These are phyloP conservation scores for Glebionis coronaria DNA, from an alignment of 129 eudicot genomes.

Conservation along the genomic window DNA sequence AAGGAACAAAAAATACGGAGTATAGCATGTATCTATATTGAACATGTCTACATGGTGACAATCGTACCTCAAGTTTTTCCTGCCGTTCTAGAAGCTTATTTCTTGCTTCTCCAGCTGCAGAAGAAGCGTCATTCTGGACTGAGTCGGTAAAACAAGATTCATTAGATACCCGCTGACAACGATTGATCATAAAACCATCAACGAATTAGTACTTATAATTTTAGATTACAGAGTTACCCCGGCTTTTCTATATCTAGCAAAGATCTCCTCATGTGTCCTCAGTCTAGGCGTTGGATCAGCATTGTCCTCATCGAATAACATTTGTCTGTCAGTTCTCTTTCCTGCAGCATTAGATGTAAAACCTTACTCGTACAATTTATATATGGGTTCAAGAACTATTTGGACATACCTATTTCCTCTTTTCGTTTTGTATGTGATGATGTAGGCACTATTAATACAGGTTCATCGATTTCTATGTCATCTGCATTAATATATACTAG, in stretches of 20 bases:
- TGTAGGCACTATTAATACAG: conserved; percentile 45
- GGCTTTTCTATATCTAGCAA: conserved; percentile 79
- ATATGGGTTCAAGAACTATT: conserved; percentile 2
- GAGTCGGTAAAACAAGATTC: conserved; percentile 5
- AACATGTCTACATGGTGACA: not conserved
- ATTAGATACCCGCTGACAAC: conserved; percentile 18
- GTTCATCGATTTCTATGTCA: conserved; percentile 88
- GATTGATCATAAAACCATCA: not conserved
- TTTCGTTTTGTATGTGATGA: conserved; percentile 50
- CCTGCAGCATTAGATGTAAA: conserved; percentile 37
- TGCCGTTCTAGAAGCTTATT: conserved; percentile 89
- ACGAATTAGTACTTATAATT: not conserved
- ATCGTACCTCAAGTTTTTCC: conserved; percentile 85
- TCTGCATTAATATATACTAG: conserved; percentile 41
- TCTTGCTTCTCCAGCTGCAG: conserved; percentile 86
- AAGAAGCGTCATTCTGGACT: conserved; percentile 79
- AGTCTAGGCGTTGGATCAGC: conserved; percentile 56
- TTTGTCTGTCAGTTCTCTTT: conserved; percentile 60
- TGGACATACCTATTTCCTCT: conserved; percentile 33
- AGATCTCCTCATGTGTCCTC: conserved; percentile 86
- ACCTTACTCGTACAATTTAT: not conserved
- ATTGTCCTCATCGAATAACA: conserved; percentile 50
- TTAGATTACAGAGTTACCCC: conserved; percentile 56
- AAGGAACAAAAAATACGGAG: no score
- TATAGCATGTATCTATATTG: no score